Evolutionary conservation across 2,329 filamentous ascomycete species (phyloP).

Genomic region (Aspergillus bombycis): DNA sequence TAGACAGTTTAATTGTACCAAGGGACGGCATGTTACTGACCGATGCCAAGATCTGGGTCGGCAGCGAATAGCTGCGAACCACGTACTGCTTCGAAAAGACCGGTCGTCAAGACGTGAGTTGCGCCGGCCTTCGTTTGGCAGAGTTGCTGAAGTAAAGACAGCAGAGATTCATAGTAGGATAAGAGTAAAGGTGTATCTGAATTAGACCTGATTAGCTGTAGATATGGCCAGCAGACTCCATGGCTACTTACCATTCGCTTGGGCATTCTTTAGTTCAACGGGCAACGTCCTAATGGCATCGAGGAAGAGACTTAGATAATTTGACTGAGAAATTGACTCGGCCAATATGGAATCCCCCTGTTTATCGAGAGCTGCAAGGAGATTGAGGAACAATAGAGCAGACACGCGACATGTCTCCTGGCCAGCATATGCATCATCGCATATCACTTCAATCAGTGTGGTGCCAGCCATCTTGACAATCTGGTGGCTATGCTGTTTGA

Average conservation of each 20-base stretch:
- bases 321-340: slow-evolving; percentile 78
- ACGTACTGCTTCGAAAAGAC: slow-evolving; percentile 79
- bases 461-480: slow-evolving; percentile 80
- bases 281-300: slow-evolving; percentile 82
- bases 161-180: slow-evolving; percentile 70
- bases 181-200: slow-evolving; percentile 59
- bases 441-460: slow-evolving; percentile 80
- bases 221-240: not conserved
- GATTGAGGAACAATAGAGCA: slow-evolving; percentile 80
- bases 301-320: slow-evolving; percentile 87
- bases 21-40: slow-evolving; percentile 39
- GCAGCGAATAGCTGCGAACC: slow-evolving; percentile 83
- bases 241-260: slow-evolving; percentile 56
- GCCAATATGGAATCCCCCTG: slow-evolving; percentile 75
- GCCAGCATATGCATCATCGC: slow-evolving; percentile 89
- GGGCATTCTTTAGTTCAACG: slow-evolving; percentile 67
- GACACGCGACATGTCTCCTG: slow-evolving; percentile 81
- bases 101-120: slow-evolving; percentile 82
- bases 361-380: slow-evolving; percentile 73
- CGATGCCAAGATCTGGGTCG: slow-evolving; percentile 88
- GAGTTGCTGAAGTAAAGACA: slow-evolving; percentile 81
- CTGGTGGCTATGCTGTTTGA: slow-evolving; percentile 60
- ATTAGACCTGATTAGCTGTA: slow-evolving; percentile 13
- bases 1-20: slow-evolving; percentile 16
- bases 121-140: slow-evolving; percentile 84